These are phyloP conservation scores for Leucoagaricus sp. DNA, from an alignment of 1,284 basidiomycete species.

Conservation along the genomic window DNA sequence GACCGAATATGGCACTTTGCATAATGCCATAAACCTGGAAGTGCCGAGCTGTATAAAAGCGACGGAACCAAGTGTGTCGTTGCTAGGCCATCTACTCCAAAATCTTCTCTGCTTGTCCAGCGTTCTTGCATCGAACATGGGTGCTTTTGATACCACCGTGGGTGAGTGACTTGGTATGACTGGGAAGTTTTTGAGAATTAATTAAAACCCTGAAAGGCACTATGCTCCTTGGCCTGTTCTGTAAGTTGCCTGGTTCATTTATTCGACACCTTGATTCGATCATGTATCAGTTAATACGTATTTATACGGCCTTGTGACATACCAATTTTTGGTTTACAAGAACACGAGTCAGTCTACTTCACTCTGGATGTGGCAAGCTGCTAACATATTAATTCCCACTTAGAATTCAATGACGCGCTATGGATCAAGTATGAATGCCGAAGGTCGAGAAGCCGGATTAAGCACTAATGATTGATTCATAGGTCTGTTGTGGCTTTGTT, in stretches of 20 bases:
- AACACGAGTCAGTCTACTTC: constrained; percentile 37
- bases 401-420: constrained; percentile 48
- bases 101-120: neutral
- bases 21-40: constrained; percentile 11
- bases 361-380: neutral
- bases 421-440: constrained; percentile 43
- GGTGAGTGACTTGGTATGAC: constrained; percentile 22
- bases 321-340: constrained; percentile 47
- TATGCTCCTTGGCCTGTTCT: constrained; percentile 38
- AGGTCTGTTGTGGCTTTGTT: constrained; percentile 41
- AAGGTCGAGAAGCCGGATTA: too few relatives aligned
- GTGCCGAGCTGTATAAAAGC: neutral
- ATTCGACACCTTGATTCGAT: constrained; percentile 32
- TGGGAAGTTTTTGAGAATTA: too few relatives aligned
- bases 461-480: neutral
- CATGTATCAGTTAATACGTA: constrained; percentile 48
- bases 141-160: constrained; percentile 31
- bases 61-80: neutral
- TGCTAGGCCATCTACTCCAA: neutral
- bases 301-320: constrained; percentile 50
- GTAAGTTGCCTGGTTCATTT: constrained; percentile 26
- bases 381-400: constrained; percentile 2
- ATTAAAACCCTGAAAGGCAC: constrained; percentile 28
- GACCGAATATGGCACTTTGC: neutral
- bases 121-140: constrained; percentile 24